Base-by-base conservation (phyloP, 148 eudicot species). In the Diospyros kaki region DNA sequence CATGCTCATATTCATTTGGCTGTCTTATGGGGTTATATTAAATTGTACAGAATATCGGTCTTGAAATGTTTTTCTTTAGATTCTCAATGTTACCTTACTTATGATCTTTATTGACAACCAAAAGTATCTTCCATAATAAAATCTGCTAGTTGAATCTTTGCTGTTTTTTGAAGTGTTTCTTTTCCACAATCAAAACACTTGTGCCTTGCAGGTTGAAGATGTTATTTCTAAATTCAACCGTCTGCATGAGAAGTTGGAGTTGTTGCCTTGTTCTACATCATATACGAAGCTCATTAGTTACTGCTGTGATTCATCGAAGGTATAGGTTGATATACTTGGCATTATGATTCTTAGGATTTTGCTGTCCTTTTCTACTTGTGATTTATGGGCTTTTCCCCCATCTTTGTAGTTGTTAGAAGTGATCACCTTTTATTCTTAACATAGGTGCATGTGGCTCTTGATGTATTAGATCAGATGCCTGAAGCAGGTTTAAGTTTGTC, bases 401-500 rank as follows among this genome's bases (percentile, higher is more conserved):
- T 9, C 5, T 39, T 10, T 41, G 46, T 14, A 64, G 67, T 44
- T 9, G 46, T 9, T 64, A 5, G 67, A 41, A 64, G 45, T 3
- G 67, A 39, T 39, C 43, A 53, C 9, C n/a, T 44, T 65, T 18
- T 39, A 39, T 66, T 67, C 52, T 69, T 50, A 54, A 61, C 66
- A 53, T 76, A 94, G 98, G 96, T 86, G 56, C 91, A 89, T 66
- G 73, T 79, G 80, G 97, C 98, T 63, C 83, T 93, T 79, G 89
- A 89, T 82, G 58, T 93, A 78, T 85, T 84, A 58, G 96, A 89
- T 55, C 84, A 88, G 76, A 87, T 91, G 81, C 72, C 82, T 69
- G 81, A 84, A 83, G 92, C 80, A 46, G 94, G 94, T 62, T 74
- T 87, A 74, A 63, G 84, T 44, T 55, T 84, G 64, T 80, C 91